Conservation (phyloP, 2,329 filamentous ascomycete genomes). For the Aspergillus piperis region DNA sequence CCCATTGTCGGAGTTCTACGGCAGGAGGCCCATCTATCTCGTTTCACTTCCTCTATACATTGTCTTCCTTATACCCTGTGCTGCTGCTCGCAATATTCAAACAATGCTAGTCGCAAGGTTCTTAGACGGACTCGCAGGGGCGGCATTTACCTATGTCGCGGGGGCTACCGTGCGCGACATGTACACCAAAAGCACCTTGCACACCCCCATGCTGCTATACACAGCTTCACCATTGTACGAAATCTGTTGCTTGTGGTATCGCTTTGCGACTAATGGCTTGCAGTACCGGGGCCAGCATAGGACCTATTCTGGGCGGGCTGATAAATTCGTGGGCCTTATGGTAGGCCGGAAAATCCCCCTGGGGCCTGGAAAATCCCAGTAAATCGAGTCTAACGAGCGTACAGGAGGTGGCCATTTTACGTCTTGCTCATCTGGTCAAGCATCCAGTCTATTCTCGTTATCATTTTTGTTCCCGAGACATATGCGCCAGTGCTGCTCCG, state of each 20-base stretch:
- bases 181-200: constrained; percentile 14
- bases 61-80: constrained; percentile 67
- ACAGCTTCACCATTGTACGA: constrained; percentile 15
- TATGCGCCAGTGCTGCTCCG: constrained; percentile 58
- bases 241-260: not conserved
- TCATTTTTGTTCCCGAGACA: constrained; percentile 77
- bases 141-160: constrained; percentile 63
- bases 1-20: constrained; percentile 63
- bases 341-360: not conserved
- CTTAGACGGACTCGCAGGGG: constrained; percentile 51
- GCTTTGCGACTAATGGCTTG: not conserved
- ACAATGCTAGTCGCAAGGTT: constrained; percentile 76
- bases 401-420: constrained; percentile 74
- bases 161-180: constrained; percentile 52
- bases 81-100: constrained; percentile 70
- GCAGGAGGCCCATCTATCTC: constrained; percentile 75
- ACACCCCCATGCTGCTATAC: constrained; percentile 18
- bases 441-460: constrained; percentile 61
- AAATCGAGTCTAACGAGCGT: not conserved
- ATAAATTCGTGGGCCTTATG: constrained; percentile 16
- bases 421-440: constrained; percentile 76
- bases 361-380: not conserved
- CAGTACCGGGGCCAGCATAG: constrained; percentile 13
- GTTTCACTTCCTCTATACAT: constrained; percentile 70
- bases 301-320: constrained; percentile 16